These are phyloP conservation scores for Meyerozyma carpophila DNA, from an alignment of 1,139 yeast species.

Conservation along the genomic window DNA sequence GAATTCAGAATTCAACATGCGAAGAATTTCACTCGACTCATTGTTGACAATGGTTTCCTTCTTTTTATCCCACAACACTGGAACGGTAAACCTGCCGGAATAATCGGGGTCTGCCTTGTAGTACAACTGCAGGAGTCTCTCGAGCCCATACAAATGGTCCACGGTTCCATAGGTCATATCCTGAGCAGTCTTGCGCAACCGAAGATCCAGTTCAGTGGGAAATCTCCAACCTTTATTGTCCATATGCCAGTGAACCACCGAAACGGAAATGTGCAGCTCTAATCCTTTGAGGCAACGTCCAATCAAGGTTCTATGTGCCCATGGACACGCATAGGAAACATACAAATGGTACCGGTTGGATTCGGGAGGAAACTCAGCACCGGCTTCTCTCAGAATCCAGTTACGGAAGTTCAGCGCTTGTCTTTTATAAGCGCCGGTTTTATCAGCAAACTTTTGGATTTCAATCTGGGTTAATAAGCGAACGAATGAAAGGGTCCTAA, in stretches of 20 bases:
- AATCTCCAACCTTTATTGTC: constrained; percentile 88
- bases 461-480: constrained; percentile 12
- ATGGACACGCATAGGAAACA: constrained; percentile 87
- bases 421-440: constrained; percentile 51
- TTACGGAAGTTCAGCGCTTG: constrained; percentile 48
- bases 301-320: constrained; percentile 88
- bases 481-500: neutral
- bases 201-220: constrained; percentile 25
- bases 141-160: constrained; percentile 59
- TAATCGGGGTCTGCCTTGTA: constrained; percentile 72
- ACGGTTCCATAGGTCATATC: constrained; percentile 50
- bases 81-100: constrained; percentile 82
- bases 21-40: constrained; percentile 83
- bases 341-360: constrained; percentile 80
- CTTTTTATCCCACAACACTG: constrained; percentile 88
- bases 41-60: constrained; percentile 79
- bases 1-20: constrained; percentile 75
- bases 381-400: constrained; percentile 52
- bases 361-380: constrained; percentile 67
- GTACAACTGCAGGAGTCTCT: constrained; percentile 66
- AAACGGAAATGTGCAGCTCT: constrained; percentile 51
- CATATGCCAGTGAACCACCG: constrained; percentile 87
- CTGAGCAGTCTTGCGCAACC: constrained; percentile 20
- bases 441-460: constrained; percentile 42
- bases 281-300: constrained; percentile 78